Base-by-base conservation (phyloP, 768 basidiomycete species). In the Pleurotus sapidus region DNA sequence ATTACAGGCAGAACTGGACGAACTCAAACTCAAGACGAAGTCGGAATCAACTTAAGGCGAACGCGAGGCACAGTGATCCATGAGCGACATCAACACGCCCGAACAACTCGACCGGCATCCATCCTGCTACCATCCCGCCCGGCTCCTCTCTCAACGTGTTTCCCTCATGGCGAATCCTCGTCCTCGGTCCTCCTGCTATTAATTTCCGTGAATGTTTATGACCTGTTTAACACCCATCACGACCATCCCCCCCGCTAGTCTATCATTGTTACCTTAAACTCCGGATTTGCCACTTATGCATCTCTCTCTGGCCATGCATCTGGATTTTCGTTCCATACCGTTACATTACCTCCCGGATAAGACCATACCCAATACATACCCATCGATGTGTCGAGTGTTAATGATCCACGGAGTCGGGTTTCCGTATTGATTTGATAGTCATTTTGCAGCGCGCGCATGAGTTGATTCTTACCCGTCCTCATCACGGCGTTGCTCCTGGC, bases 1-100 rank as follows among this genome's bases (percentile, higher is more conserved):
- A 76, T 75, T 90, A 69, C 84, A 86, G 61, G 86, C 83, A 69
- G 88, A 91, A 61, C 61, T 88, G 60, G 84, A 81, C 49, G 65
- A 68, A 43, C 72, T 82, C 49, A 75, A 78, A 65, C 61, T 77
- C 60, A 75, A 77, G 63, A 60, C 68, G 51, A 64, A 69, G 59
- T 60, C 63, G 55, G 45, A 56, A 34, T 55, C 60, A 37, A 46
- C 71, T 48, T 59, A 60, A 60, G 66, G 64, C 30, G 30, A 34
- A 9, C 30, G 30, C 64, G 49, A 49, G 55, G 45, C 58, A 57
- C n/a, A 43, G 43, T 20, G 57, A 51, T 20, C 34, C 23, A 38
- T 11, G 37, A 51, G 25, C 49, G 25, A 37, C 37, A 20, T 24
- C 23, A 38, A 37, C 20, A 24, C 24, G 25, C 30, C 30, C 30